Percentiles rank a stretch among this genome's conserved stretches.
Evolutionary conservation across 1,284 basidiomycete genomes (phyloP).

Genomic region (Xerocomus amazonicus): DNA sequence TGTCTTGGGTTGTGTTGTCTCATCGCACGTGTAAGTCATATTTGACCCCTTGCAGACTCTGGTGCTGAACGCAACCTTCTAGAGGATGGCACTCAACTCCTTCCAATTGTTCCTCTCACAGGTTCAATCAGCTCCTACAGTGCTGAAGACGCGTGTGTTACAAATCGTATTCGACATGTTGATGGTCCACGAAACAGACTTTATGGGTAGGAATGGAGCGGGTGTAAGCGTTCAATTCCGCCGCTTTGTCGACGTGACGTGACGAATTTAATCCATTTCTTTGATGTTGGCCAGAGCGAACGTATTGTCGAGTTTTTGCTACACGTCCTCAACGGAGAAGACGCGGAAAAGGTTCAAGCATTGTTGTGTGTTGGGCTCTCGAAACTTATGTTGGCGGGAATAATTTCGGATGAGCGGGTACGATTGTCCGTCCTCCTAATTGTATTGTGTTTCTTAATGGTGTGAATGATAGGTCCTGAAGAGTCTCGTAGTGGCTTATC

Average conservation of each 20-base stretch:
- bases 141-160: slow-evolving; percentile 77
- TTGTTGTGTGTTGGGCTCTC: slow-evolving; percentile 81
- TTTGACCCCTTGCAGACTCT: background rate
- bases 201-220: slow-evolving; percentile 55
- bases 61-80: background rate
- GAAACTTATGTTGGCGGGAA: slow-evolving; percentile 87
- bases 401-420: slow-evolving; percentile 73
- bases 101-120: slow-evolving; percentile 91
- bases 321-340: slow-evolving; percentile 71
- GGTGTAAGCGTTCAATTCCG: slow-evolving; percentile 37
- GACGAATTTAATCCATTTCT: background rate
- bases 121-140: slow-evolving; percentile 72
- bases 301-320: slow-evolving; percentile 75
- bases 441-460: background rate
- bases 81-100: slow-evolving; percentile 88
- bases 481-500: slow-evolving; percentile 79
- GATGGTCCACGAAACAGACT: slow-evolving; percentile 83
- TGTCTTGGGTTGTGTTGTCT: slow-evolving; percentile 89
- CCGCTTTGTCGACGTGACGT: background rate
- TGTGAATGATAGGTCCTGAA: slow-evolving; percentile 60
- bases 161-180: slow-evolving; percentile 90
- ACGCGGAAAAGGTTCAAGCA: slow-evolving; percentile 75
- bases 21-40: slow-evolving; percentile 66
- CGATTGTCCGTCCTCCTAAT: slow-evolving; percentile 15
- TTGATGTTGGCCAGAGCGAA: slow-evolving; percentile 49